These are phyloP conservation scores for Echinochloa phyllopogon DNA, from an alignment of 176 grass and related monocot species.

Conservation along the genomic window DNA sequence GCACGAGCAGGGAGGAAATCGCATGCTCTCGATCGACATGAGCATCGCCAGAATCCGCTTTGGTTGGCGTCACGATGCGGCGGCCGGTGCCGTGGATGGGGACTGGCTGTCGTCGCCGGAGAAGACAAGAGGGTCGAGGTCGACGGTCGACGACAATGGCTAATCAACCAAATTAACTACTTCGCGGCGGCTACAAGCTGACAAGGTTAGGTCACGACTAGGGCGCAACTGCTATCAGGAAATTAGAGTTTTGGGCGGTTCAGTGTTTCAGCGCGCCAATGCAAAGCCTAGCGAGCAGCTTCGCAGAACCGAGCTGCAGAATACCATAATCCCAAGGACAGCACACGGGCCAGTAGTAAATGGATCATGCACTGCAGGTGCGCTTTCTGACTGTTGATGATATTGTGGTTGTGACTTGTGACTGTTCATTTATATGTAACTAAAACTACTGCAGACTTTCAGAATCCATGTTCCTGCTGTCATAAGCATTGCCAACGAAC, in stretches of 20 bases:
- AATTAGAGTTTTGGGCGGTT: neutral
- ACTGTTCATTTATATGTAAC: neutral
- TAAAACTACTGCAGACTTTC: neutral
- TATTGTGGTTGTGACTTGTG: no score
- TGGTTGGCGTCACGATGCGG: neutral
- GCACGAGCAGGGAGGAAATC: neutral
- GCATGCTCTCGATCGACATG: neutral
- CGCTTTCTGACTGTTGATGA: no score
- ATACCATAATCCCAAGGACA: neutral
- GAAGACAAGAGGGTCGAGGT: neutral
- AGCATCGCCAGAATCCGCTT: neutral
- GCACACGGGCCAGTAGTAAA: no score
- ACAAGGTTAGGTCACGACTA: constrained; percentile 24
- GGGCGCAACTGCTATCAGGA: constrained; percentile 32
- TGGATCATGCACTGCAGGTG: no score
- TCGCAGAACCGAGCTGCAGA: neutral
- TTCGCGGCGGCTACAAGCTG: neutral
- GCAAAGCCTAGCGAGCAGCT: neutral
- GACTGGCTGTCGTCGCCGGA: neutral
- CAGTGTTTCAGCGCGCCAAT: neutral
- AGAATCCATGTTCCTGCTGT: neutral
- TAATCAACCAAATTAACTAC: constrained; percentile 25
- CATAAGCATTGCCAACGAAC: neutral
- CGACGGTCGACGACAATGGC: neutral
- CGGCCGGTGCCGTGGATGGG: neutral